phyloP scores from a whole-genome alignment of 2,329 filamentous ascomycete genomes.

The Aureobasidium mangrovei region DNA sequence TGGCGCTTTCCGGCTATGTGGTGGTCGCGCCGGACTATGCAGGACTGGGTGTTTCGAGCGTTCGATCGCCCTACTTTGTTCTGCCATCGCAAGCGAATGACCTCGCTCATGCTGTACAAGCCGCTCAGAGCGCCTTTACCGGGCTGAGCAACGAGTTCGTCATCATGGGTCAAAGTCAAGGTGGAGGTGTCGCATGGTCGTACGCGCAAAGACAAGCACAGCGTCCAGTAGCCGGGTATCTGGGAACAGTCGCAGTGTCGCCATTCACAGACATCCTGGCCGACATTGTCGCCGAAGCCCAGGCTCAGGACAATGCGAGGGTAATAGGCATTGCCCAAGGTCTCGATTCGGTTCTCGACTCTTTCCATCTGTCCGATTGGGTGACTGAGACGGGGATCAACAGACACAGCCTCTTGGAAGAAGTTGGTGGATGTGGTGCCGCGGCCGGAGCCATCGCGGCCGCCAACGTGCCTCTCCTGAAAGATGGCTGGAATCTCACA shows the following conservation, averaged over 20 bases:
- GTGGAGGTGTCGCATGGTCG: constrained; percentile 38
- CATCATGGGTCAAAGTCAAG: constrained; percentile 40
- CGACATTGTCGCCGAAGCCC: constrained; percentile 19
- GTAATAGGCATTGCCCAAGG: constrained; percentile 19
- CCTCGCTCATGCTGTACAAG: constrained; percentile 34
- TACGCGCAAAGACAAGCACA: constrained; percentile 28
- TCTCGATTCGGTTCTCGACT: constrained; percentile 22
- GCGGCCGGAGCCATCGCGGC: constrained; percentile 16
- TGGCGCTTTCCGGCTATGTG: constrained; percentile 24
- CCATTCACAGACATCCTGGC: constrained; percentile 23
- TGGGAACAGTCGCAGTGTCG: constrained; percentile 29
- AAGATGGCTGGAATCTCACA: constrained; percentile 19
- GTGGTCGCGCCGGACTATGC: constrained; percentile 23
- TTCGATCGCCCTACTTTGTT: constrained; percentile 34
- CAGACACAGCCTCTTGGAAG: constrained; percentile 17
- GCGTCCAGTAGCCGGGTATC: constrained; percentile 28
- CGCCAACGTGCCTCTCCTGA: constrained; percentile 17
- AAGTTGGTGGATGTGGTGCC: constrained; percentile 19
- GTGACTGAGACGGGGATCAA: constrained; percentile 22
- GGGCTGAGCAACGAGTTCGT: constrained; percentile 33
- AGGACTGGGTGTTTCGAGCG: constrained; percentile 19
- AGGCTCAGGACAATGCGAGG: constrained; percentile 16
- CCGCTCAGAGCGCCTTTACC: constrained; percentile 36
- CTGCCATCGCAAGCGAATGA: constrained; percentile 35
- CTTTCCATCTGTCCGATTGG: constrained; percentile 23